Base-by-base conservation (phyloP, 257 asterid genomes). In the Nemophila menziesii region DNA sequence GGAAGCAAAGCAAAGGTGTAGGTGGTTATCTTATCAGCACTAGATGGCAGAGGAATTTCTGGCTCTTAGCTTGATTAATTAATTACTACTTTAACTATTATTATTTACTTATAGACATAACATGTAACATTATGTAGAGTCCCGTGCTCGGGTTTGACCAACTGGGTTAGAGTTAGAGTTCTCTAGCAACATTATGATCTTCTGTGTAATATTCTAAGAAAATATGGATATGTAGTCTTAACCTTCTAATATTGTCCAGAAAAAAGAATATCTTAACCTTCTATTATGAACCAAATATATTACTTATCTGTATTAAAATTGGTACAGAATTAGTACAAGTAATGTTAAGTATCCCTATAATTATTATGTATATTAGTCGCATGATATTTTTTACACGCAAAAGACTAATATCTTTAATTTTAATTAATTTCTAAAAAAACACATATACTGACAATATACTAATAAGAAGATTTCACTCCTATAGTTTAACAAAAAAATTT, bases 21-120 rank as follows among this genome's bases (percentile, higher is more conserved):
- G 80, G 97, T 17, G 97, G 97, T 3, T 82, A 82, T 62, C 95
- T 87, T 36, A 77, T 84, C 64, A 84, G 82, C 81, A 77, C 95
- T 37, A 72, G 90, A 66, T 84, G 95, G 95, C 97, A 82, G 64
- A 86, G 71, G 55, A 82, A 82, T 46, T 86, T 86, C 82, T 86
- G 97, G 97, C 97, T 82, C 50, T 59, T 86, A 60, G 97, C 94
- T 45, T 79, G 68, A 54, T 43, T 80, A 71, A 58, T 16, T n/a
- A n/a, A n/a, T 41, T 57, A 49, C 48, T 23, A 34, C 39, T 57
- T 57, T 18, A 41, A 42, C 17, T 40, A 18, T 20, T n/a, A 22
- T 20, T 10, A 56, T 39, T 40, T 39, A 18, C 7, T 27, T 39
- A 20, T 56, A 5, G 3, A 42, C 24, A 16, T 16, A 11, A 42